Evolutionary conservation across 768 basidiomycete species (phyloP).

Genomic region (Pulveroboletus ravenelii): DNA sequence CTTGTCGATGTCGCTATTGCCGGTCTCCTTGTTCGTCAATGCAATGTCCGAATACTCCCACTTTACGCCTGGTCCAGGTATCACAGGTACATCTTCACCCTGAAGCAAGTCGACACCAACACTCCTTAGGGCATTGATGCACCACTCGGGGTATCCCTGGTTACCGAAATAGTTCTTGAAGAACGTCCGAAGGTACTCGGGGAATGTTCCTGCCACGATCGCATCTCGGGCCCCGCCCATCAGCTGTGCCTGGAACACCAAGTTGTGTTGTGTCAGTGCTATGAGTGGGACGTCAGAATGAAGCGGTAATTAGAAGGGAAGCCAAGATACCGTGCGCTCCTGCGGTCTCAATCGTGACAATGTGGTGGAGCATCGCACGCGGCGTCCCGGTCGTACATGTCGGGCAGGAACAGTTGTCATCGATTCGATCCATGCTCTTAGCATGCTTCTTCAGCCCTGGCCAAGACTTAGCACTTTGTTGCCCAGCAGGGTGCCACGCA

Average conservation of each 20-base stretch:
- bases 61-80: conserved; percentile 61
- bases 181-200: conserved; percentile 69
- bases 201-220: conserved; percentile 74
- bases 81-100: conserved; percentile 43
- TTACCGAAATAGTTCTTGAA: conserved; percentile 75
- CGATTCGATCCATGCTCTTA: conserved; percentile 66
- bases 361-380: conserved; percentile 72
- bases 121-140: conserved; percentile 74
- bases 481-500: neutral
- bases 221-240: conserved; percentile 85
- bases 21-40: conserved; percentile 9
- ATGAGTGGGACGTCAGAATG: conserved; percentile 11
- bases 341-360: conserved; percentile 72
- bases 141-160: conserved; percentile 83
- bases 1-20: neutral
- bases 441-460: conserved; percentile 59
- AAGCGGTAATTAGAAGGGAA: conserved; percentile 15
- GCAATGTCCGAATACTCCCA: conserved; percentile 70
- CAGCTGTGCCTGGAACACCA: conserved; percentile 80
- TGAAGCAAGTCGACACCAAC: conserved; percentile 82
- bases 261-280: conserved; percentile 82
- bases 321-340: conserved; percentile 70
- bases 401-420: conserved; percentile 78
- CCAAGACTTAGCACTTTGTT: conserved; percentile 6
- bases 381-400: conserved; percentile 67